These are phyloP conservation scores for Pseudonitzschia delicatissima DNA, from an alignment of 108 stramenopile genomes.

Conservation along the genomic window DNA sequence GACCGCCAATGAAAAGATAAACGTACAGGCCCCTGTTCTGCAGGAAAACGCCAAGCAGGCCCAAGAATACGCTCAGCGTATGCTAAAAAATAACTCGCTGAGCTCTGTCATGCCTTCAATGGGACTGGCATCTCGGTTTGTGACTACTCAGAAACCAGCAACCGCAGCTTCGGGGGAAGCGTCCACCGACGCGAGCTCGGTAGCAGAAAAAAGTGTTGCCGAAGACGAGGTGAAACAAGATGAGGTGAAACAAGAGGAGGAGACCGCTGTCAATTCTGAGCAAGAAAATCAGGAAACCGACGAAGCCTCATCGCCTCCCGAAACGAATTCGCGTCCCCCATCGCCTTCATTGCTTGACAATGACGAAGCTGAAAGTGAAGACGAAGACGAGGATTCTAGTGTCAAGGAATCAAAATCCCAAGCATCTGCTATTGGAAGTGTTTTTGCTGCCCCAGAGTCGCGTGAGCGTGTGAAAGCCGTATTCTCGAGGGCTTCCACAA, in stretches of 20 bases:
- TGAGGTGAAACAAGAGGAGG: neutral
- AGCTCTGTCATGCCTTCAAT: conserved; percentile 1
- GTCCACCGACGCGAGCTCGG: neutral
- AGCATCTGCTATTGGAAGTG: neutral
- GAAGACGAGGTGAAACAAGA: neutral
- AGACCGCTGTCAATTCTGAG: neutral
- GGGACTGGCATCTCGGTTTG: conserved; percentile 15
- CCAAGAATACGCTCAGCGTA: conserved; percentile 13
- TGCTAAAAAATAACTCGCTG: conserved; percentile 3
- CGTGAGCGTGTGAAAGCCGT: conserved; percentile 10
- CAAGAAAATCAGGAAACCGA: neutral
- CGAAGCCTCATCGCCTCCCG: neutral
- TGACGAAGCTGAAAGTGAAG: neutral
- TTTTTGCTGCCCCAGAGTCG: neutral
- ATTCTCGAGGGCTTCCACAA: conserved; percentile 18
- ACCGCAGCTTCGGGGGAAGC: neutral
- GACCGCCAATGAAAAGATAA: conserved; percentile 41
- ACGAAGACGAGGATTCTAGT: neutral
- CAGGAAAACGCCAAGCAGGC: conserved; percentile 27
- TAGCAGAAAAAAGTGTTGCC: neutral
- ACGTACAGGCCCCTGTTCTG: conserved; percentile 22
- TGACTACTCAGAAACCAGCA: neutral
- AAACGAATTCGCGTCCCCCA: neutral
- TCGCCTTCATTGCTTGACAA: neutral
- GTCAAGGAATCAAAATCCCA: neutral